Evolutionary conservation across 1,284 basidiomycete genomes (phyloP).

Genomic region (Microstroma glucosiphilum): DNA sequence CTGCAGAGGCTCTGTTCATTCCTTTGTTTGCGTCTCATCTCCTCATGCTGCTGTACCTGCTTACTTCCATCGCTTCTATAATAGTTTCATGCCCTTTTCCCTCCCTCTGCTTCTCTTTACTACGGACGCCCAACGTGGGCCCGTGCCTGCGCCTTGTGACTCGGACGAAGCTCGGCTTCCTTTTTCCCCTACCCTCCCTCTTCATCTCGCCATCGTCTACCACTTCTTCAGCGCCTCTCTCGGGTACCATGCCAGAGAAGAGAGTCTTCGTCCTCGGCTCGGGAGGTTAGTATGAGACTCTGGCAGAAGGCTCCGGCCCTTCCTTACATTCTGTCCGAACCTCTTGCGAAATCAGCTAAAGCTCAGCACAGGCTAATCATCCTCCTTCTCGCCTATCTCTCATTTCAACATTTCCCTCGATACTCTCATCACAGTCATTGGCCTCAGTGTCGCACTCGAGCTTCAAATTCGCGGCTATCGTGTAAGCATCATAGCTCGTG

Average conservation of each 20-base stretch:
- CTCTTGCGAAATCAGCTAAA: neutral
- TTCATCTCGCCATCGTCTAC: neutral
- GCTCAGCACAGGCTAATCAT: neutral
- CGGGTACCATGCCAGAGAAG: neutral
- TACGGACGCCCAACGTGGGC: too few species aligned
- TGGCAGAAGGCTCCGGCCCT: neutral
- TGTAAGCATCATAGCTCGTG: constrained; percentile 39
- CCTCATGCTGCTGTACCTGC: too few species aligned
- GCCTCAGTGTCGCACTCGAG: constrained; percentile 53
- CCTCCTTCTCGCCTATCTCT: neutral
- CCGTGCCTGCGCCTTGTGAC: too few species aligned
- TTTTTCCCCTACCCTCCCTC: too few species aligned
- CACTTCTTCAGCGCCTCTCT: neutral
- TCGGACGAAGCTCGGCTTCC: too few species aligned
- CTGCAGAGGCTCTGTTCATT: too few species aligned
- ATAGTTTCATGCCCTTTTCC: too few species aligned
- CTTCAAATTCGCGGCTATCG: constrained; percentile 54
- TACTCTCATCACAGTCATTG: constrained; percentile 51
- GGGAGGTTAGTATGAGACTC: constrained; percentile 21
- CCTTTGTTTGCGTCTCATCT: too few species aligned
- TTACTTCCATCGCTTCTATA: too few species aligned
- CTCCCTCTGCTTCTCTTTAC: too few species aligned
- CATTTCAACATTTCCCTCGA: neutral
- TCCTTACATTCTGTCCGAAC: neutral
- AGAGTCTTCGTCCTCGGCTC: constrained; percentile 33